These are phyloP conservation scores for Lolium rigidum DNA, from an alignment of 176 grass and related monocot species.

Conservation along the genomic window DNA sequence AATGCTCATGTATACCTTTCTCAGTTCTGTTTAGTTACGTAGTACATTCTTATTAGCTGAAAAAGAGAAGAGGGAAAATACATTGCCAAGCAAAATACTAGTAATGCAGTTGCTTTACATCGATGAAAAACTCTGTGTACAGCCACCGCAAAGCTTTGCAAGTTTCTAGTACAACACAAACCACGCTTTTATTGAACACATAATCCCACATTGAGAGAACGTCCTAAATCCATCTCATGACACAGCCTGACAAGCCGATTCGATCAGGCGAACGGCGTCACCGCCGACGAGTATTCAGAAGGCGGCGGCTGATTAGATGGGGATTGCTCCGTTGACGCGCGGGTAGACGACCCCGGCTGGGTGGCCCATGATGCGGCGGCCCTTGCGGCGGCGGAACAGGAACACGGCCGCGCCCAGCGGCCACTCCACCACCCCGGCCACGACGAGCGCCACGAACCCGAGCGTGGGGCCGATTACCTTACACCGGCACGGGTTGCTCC, in stretches of 20 bases:
- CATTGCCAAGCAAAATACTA: too few relatives aligned
- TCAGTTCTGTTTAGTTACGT: background rate
- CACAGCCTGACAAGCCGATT: background rate
- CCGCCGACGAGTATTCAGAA: background rate
- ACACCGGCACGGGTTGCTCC: conserved; percentile 93
- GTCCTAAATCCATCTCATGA: background rate
- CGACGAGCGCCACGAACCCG: conserved; percentile 81
- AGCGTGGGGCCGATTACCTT: conserved; percentile 86
- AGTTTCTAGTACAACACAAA: background rate
- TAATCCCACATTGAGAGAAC: background rate
- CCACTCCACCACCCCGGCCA: conserved; percentile 80
- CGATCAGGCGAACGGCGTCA: background rate
- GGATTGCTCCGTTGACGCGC: conserved; percentile 55
- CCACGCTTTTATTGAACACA: conserved; percentile 16
- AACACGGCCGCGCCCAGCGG: conserved; percentile 80
- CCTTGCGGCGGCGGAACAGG: conserved; percentile 82
- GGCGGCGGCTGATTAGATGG: conserved; percentile 52
- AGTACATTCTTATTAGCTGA: too few relatives aligned
- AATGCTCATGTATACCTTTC: background rate
- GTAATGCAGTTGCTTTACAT: background rate
- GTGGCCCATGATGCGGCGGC: conserved; percentile 94
- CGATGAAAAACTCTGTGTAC: background rate
- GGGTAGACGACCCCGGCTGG: conserved; percentile 82
- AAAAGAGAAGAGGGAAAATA: too few relatives aligned
- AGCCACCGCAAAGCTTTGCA: background rate